Percentiles rank a stretch among this genome's conserved stretches.
Evolutionary conservation across 306 rosid genomes (phyloP).

Genomic region (Senna siamea): DNA sequence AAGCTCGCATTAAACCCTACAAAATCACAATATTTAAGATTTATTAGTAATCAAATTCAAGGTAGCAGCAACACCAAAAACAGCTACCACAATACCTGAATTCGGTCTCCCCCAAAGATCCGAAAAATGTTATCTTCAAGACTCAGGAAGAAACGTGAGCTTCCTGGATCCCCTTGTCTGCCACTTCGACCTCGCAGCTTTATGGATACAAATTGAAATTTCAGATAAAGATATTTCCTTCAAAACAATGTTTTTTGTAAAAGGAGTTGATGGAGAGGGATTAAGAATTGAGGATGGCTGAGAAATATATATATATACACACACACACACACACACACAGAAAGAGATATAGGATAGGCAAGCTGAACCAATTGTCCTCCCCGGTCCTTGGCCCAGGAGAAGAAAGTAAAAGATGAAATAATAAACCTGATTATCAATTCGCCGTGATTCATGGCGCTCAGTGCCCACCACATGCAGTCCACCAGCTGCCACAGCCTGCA

Average conservation of each 20-base stretch:
- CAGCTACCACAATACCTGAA: slow-evolving; percentile 67
- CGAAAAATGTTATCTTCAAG: slow-evolving; percentile 97
- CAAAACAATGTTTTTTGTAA: slow-evolving; percentile 11
- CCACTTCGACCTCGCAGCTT: slow-evolving; percentile 98
- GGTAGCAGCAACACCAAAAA: slow-evolving; percentile 34
- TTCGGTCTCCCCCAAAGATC: slow-evolving; percentile 94
- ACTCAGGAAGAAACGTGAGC: slow-evolving; percentile 96
- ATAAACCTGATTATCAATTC: slow-evolving; percentile 93
- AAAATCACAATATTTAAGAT: slow-evolving; percentile 37
- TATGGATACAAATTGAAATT: slow-evolving; percentile 37
- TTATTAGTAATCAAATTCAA: slow-evolving; percentile 23
- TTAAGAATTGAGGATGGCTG: neutral
- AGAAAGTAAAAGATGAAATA: slow-evolving; percentile 32
- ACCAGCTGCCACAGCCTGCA: slow-evolving; percentile 93
- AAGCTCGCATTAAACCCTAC: slow-evolving; percentile 95
- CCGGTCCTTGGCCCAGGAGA: neutral
- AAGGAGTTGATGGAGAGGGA: slow-evolving; percentile 28
- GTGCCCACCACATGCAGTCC: slow-evolving; percentile 96
- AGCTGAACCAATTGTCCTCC: slow-evolving; percentile 7
- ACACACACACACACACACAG: too few relatives aligned
- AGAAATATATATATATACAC: slow-evolving; percentile 14
- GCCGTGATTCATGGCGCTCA: slow-evolving; percentile 94
- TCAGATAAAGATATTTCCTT: slow-evolving; percentile 29
- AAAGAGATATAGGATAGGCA: neutral
- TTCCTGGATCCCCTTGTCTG: slow-evolving; percentile 96